phyloP scores from a whole-genome alignment of 331 rosid genomes.

The Quercus phellos region DNA sequence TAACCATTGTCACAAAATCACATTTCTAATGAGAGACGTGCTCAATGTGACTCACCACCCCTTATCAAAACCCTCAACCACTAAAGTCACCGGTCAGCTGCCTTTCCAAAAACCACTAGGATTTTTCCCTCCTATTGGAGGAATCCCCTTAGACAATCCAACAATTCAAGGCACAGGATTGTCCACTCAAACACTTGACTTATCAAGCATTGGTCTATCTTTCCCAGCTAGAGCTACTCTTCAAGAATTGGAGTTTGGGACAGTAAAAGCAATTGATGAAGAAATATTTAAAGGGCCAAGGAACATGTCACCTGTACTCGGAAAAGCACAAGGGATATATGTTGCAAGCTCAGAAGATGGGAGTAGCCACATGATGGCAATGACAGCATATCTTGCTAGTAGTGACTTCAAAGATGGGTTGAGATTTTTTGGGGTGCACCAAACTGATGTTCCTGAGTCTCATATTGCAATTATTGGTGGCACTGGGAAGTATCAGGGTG shows the following conservation, averaged over 20 bases:
- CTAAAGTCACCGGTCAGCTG: constrained; percentile 22
- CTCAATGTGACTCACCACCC: constrained; percentile 27
- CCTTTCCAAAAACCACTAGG: constrained; percentile 60
- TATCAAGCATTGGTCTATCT: constrained; percentile 50
- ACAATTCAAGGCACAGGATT: constrained; percentile 8
- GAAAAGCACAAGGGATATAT: constrained; percentile 62
- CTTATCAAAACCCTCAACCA: constrained; percentile 30
- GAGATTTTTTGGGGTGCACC: constrained; percentile 55
- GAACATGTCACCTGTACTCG: constrained; percentile 23
- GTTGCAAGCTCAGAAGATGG: constrained; percentile 54
- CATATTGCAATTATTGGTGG: constrained; percentile 86
- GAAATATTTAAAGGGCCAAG: constrained; percentile 30
- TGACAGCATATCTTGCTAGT: constrained; percentile 35
- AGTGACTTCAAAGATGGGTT: constrained; percentile 35
- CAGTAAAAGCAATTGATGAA: constrained; percentile 45
- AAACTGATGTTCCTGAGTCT: constrained; percentile 48
- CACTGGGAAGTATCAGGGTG: constrained; percentile 55
- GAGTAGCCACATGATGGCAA: constrained; percentile 64
- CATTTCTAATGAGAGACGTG: constrained; percentile 55
- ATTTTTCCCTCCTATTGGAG: constrained; percentile 44
- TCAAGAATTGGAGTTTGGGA: constrained; percentile 57
- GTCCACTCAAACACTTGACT: constrained; percentile 42
- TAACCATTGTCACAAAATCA: constrained; percentile 39
- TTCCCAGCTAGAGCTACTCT: constrained; percentile 50
- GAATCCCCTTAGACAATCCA: constrained; percentile 37